Evolutionary conservation across 1,139 yeast genomes (phyloP).

Genomic region (Sugiyamaella grinbergsii): DNA sequence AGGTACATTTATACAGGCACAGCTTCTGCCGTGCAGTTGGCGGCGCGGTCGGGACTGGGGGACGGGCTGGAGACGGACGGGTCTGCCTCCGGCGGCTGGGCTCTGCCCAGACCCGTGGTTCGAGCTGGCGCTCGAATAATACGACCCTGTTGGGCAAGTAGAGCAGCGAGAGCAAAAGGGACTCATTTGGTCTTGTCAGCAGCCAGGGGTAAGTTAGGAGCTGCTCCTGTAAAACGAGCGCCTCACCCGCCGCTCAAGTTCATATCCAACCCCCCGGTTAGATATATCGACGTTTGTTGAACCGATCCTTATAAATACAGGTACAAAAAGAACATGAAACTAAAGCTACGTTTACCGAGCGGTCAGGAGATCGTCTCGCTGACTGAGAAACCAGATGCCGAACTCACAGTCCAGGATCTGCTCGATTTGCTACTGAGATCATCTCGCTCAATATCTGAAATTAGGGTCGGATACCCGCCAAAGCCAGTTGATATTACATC

Average conservation of each 20-base stretch:
- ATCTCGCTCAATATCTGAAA: constrained; percentile 29
- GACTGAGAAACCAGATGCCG: constrained; percentile 33
- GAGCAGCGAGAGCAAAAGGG: too few relatives aligned
- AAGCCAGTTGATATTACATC: constrained; percentile 44
- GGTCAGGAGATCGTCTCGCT: constrained; percentile 32
- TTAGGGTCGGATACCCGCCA: constrained; percentile 67
- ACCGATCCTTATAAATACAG: too few relatives aligned
- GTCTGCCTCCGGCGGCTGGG: neutral
- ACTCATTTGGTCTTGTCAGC: too few relatives aligned
- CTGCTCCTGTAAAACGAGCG: too few relatives aligned
- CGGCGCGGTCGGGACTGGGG: neutral
- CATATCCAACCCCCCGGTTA: too few relatives aligned
- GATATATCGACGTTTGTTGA: too few relatives aligned
- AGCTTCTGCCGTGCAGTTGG: neutral
- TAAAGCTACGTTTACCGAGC: constrained; percentile 34
- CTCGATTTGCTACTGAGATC: constrained; percentile 24
- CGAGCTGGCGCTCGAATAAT: neutral
- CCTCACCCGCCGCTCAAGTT: too few relatives aligned
- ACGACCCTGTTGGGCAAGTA: too few relatives aligned
- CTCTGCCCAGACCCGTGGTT: neutral
- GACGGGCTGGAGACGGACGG: neutral
- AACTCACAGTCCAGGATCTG: constrained; percentile 37
- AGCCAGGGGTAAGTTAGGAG: too few relatives aligned
- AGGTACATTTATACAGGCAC: neutral
- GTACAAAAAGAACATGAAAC: constrained; percentile 33